Conservation (phyloP, 2,329 filamentous ascomycete genomes). For the Sclerotinia glacialis region DNA sequence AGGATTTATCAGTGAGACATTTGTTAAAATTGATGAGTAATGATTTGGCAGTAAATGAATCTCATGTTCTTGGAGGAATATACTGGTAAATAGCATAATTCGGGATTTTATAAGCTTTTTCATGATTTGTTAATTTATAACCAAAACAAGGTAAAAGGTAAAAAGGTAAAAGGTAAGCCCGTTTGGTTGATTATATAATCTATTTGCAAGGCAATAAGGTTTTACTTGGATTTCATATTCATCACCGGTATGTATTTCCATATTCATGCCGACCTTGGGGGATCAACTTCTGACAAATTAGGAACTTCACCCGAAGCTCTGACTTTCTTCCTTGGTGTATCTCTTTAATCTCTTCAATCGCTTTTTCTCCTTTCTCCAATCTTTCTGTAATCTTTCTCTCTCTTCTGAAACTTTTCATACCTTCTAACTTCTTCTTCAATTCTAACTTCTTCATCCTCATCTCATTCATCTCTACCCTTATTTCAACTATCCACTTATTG, state of each 20-base stretch:
- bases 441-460: not conserved
- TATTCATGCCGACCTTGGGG: not conserved
- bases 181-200: not conserved
- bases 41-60: no score
- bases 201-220: not conserved
- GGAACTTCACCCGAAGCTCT: constrained; percentile 16
- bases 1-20: not conserved
- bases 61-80: no score
- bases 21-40: no score
- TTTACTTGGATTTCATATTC: accelerated
- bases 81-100: no score
- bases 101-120: not conserved
- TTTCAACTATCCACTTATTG: not conserved
- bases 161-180: not conserved
- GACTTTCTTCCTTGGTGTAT: constrained; percentile 1
- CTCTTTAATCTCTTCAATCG: not conserved
- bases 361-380: not conserved
- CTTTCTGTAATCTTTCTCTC: not conserved
- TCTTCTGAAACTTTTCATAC: not conserved
- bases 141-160: no score
- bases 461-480: constrained; percentile 1
- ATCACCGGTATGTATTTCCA: not conserved
- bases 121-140: not conserved
- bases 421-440: not conserved
- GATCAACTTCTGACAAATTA: constrained; percentile 13